These are phyloP conservation scores for Ustilago loliicola DNA, from an alignment of 1,284 basidiomycete species.

Conservation along the genomic window DNA sequence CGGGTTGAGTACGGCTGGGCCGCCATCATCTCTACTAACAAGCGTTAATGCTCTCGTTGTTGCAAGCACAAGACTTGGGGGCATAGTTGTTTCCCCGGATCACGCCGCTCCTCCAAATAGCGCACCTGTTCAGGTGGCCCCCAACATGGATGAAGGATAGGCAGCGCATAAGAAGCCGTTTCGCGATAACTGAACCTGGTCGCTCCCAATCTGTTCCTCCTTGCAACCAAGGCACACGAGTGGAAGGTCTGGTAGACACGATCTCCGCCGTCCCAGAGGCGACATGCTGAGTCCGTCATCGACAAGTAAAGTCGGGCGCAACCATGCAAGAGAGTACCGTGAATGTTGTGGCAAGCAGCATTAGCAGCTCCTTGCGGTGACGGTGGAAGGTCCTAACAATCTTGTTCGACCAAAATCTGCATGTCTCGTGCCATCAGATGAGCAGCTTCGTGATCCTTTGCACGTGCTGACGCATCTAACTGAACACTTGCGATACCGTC, in stretches of 20 bases:
- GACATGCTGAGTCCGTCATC: neutral
- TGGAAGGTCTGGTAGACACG: neutral
- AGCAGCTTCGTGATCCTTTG: neutral
- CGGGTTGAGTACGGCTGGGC: too few relatives aligned
- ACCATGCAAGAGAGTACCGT: neutral
- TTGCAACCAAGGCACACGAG: neutral
- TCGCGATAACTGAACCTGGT: neutral
- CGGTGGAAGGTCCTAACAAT: neutral
- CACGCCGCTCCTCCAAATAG: neutral
- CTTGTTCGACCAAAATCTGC: too few relatives aligned
- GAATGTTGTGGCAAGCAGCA: neutral
- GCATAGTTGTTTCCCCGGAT: neutral
- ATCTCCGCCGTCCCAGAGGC: neutral
- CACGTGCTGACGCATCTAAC: neutral
- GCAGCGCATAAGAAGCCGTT: neutral
- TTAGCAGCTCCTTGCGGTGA: neutral
- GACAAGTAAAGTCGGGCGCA: neutral
- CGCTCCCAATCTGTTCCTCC: neutral
- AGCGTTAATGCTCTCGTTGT: neutral
- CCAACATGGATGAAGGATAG: neutral
- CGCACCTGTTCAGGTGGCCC: neutral
- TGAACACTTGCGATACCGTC: too few relatives aligned
- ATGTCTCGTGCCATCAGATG: neutral
- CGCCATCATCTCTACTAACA: neutral
- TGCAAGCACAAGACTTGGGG: neutral